Percentiles rank a stretch among this genome's conserved stretches.
Conservation (phyloP, 192 early-diverging fungal species). For the Mortierella hygrophila region DNA sequence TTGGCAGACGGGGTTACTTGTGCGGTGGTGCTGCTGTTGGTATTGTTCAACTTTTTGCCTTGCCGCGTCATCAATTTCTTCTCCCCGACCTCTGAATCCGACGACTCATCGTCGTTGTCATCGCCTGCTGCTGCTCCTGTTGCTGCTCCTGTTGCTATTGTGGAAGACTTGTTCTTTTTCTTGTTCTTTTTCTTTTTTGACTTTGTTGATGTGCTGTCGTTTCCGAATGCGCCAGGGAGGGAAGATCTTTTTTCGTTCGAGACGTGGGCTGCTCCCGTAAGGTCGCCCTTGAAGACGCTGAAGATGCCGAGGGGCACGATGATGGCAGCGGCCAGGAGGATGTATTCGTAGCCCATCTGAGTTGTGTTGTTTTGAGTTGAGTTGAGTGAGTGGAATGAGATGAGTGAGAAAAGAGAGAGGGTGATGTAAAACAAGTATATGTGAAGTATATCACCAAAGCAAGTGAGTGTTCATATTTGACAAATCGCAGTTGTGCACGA, state of each 20-base stretch:
- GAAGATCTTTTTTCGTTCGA: constrained; percentile 16
- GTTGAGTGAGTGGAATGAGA: neutral
- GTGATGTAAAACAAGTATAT: neutral
- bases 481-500: too few species aligned
- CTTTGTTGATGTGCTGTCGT: constrained; percentile 19
- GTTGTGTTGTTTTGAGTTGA: neutral
- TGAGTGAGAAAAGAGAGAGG: neutral
- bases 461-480: too few species aligned
- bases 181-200: constrained; percentile 54
- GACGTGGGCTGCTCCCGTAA: neutral
- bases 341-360: constrained; percentile 50
- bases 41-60: constrained; percentile 14
- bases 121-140: neutral
- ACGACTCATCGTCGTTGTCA: constrained; percentile 17
- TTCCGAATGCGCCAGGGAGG: constrained; percentile 36
- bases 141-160: neutral
- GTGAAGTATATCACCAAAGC: too few species aligned
- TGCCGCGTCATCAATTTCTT: constrained; percentile 7
- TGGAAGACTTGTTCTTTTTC: constrained; percentile 33
- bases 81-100: constrained; percentile 42
- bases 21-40: neutral
- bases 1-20: neutral
- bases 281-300: constrained; percentile 36
- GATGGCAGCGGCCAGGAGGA: constrained; percentile 39
- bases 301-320: constrained; percentile 41